These are phyloP conservation scores for Plasmopara halstedii DNA, from an alignment of 352 stramenopile species.

Conservation along the genomic window DNA sequence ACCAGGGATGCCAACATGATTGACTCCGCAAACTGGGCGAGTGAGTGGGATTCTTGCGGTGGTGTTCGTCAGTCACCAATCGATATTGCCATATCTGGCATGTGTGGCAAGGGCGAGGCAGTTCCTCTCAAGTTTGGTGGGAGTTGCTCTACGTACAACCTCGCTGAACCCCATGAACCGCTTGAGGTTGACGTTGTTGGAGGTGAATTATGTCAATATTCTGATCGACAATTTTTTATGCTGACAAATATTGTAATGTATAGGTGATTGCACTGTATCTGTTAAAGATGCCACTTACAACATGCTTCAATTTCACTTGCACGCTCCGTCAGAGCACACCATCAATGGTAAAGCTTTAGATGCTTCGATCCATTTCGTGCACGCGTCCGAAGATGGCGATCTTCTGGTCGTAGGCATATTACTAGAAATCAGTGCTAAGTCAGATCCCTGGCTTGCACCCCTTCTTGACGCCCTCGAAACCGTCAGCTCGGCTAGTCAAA, in stretches of 20 bases:
- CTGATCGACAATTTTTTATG: background rate
- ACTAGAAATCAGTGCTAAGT: constrained; percentile 10
- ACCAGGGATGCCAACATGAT: constrained; percentile 9
- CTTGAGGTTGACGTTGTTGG: constrained; percentile 16
- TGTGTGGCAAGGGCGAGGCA: constrained; percentile 1
- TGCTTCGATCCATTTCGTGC: constrained; percentile 41
- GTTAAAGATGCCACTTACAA: constrained; percentile 16
- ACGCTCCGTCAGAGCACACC: constrained; percentile 39
- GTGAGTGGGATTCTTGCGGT: constrained; percentile 7
- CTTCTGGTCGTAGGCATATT: constrained; percentile 33
- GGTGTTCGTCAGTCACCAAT: constrained; percentile 21
- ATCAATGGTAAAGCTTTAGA: constrained; percentile 27
- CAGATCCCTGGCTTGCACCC: constrained; percentile 18
- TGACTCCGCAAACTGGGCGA: constrained; percentile 14
- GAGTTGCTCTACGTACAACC: constrained; percentile 12
- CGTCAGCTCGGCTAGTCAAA: constrained; percentile 10
- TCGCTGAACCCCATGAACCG: constrained; percentile 12
- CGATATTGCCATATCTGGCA: constrained; percentile 8
- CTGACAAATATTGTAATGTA: constrained; percentile 2
- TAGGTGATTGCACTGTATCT: constrained; percentile 15
- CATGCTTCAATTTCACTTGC: constrained; percentile 32
- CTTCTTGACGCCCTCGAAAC: constrained; percentile 21
- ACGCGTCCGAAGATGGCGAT: constrained; percentile 17
- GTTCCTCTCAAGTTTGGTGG: constrained; percentile 16
- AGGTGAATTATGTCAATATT: background rate